Percentiles rank a stretch among this genome's conserved stretches.
Evolutionary conservation across 1,139 yeast species (phyloP).

Genomic region (Kurtzmaniella natalensis): DNA sequence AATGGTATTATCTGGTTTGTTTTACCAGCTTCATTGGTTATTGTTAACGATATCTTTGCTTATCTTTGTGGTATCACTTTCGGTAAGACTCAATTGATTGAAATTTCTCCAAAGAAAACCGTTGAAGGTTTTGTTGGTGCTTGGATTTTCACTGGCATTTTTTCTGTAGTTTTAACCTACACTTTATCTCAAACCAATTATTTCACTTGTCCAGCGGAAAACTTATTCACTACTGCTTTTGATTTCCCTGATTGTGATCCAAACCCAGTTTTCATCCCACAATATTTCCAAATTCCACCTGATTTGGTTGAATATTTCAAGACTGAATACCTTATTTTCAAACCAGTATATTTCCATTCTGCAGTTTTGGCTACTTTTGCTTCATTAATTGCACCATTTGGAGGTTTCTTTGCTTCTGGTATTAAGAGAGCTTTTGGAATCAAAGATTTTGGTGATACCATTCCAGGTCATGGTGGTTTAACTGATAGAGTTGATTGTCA

Average conservation of each 20-base stretch:
- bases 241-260: slow-evolving; percentile 63
- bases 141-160: slow-evolving; percentile 86
- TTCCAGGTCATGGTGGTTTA: slow-evolving; percentile 98
- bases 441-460: slow-evolving; percentile 87
- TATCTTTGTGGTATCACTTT: slow-evolving; percentile 95
- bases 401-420: slow-evolving; percentile 97
- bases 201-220: slow-evolving; percentile 81
- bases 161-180: slow-evolving; percentile 64
- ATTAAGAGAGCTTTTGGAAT: slow-evolving; percentile 95
- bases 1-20: slow-evolving; percentile 94
- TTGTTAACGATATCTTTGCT: slow-evolving; percentile 93
- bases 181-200: slow-evolving; percentile 64
- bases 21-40: slow-evolving; percentile 86
- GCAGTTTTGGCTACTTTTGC: slow-evolving; percentile 89
- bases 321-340: slow-evolving; percentile 52
- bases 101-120: slow-evolving; percentile 94
- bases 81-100: slow-evolving; percentile 89
- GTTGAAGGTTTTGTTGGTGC: slow-evolving; percentile 98
- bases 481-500: slow-evolving; percentile 98
- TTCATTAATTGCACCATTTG: slow-evolving; percentile 95
- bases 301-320: slow-evolving; percentile 47
- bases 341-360: slow-evolving; percentile 89
- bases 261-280: slow-evolving; percentile 83
- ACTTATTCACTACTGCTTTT: slow-evolving; percentile 52
- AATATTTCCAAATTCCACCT: slow-evolving; percentile 71